Evolutionary conservation across 345 rosid genomes (phyloP), one percentile per base, ranked within the genome.

Genomic region (Arabidopsis thaliana): DNA sequence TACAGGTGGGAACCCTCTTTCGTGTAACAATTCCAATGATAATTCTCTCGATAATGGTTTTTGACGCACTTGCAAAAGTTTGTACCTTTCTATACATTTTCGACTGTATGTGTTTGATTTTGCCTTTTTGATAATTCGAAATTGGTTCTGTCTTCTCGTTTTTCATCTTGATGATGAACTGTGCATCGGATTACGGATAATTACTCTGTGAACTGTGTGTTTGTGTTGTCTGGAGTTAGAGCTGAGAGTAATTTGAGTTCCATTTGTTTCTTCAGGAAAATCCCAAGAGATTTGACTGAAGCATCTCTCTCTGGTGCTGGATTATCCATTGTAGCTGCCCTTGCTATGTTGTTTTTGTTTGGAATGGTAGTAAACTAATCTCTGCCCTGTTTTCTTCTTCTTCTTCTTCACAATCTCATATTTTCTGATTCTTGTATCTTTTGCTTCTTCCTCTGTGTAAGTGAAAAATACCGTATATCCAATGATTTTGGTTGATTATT

Each of bases 261-360:
- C 12, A 24, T 45, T 59, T 71, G 22, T 59, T 46, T 59, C 7
- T 83, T 57, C 87, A 93, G 98, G 88, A 93, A 93, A 91, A 91
- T 91, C 58, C 98, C 98, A 4, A 86, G 97, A 79, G 98, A 93
- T 83, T 87, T 93, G 87, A 93, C 98, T 0, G 98, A 91, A 82
- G 98, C 97, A 45, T 91, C 98, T 36, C 62, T 93, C 34, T 91
- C 97, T 13, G 98, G 98, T 74, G 98, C 96, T 40, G 97, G 97
- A 79, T 81, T 91, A 74, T 93, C 98, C 2, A 84, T 93, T 33
- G 23, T 88, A 77, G 97, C 96, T 3, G 97, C 97, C 20, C 84
- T 91, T 1, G 53, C 81, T 70, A 93, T 91, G 92, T 13, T 93
- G 79, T 86, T 93, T 84, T 87, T 93, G 80, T 93, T 93, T 85